Conservation (phyloP, 2,329 filamentous ascomycete genomes). For the Geosmithia morbida region DNA sequence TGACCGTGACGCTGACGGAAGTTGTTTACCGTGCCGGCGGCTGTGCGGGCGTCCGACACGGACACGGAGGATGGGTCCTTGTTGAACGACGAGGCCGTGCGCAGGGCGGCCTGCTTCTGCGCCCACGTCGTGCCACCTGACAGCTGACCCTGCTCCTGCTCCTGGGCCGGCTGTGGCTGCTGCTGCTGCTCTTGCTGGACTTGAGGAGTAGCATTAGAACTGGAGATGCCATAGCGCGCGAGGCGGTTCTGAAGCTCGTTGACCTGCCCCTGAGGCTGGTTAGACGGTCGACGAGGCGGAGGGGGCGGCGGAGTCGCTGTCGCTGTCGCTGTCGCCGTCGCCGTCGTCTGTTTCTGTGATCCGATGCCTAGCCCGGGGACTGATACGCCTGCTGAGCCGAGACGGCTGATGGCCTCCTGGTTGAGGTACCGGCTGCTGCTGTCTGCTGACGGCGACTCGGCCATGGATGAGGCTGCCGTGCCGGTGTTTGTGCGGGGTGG, state of each 20-base stretch:
- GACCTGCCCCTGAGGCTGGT: constrained; percentile 15
- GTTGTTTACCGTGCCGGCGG: constrained; percentile 49
- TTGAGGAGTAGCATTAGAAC: no score
- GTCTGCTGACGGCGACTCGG: constrained; percentile 7
- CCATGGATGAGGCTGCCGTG: constrained; percentile 9
- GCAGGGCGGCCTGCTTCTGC: constrained; percentile 49
- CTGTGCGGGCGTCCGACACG: constrained; percentile 38
- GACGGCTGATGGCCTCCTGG: constrained; percentile 45
- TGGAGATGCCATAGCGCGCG: constrained; percentile 11
- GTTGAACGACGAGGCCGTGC: constrained; percentile 43
- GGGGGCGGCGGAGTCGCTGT: constrained; percentile 12
- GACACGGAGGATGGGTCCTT: constrained; percentile 49
- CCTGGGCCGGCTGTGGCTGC: constrained; percentile 1
- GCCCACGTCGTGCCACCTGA: constrained; percentile 44
- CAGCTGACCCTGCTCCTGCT: background rate
- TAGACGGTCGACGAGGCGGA: constrained; percentile 6
- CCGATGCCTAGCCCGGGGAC: constrained; percentile 69
- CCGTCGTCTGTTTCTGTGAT: constrained; percentile 10
- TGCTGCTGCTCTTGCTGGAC: background rate
- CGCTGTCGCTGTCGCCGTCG: constrained; percentile 11
- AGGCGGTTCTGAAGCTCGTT: constrained; percentile 58
- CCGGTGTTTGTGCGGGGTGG: constrained; percentile 27
- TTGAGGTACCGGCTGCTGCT: constrained; percentile 22
- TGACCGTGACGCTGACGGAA: constrained; percentile 59
- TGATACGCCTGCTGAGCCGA: constrained; percentile 61